Percentiles rank a stretch among this genome's conserved stretches.
Evolutionary conservation across 1,284 basidiomycete genomes (phyloP).

Genomic region (Clitocybe nebularis): DNA sequence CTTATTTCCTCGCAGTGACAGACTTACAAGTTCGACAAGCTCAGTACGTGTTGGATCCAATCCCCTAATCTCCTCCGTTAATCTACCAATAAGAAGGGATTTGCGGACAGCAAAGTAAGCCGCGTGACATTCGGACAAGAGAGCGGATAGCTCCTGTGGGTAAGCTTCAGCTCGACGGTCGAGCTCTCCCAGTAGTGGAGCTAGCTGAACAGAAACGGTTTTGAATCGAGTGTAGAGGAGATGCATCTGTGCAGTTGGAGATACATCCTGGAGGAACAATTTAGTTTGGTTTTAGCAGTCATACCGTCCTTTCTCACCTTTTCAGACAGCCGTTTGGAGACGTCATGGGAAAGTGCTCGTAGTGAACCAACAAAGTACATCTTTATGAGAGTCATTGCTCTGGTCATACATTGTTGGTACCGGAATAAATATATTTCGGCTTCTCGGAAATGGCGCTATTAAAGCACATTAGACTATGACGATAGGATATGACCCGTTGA

Average conservation of each 20-base stretch:
- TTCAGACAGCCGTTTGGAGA: conserved; percentile 69
- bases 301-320: conserved; percentile 42
- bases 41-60: conserved; percentile 77
- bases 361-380: conserved; percentile 89
- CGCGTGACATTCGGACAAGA: conserved; percentile 80
- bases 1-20: neutral
- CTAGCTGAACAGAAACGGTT: conserved; percentile 64
- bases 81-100: conserved; percentile 61
- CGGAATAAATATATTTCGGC: conserved; percentile 88
- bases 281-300: neutral
- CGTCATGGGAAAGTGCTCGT: conserved; percentile 68
- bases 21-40: conserved; percentile 77
- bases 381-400: conserved; percentile 93
- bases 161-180: conserved; percentile 71
- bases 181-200: conserved; percentile 78
- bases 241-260: conserved; percentile 77
- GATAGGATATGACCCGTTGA: neutral
- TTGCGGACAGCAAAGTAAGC: conserved; percentile 78
- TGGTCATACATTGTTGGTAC: conserved; percentile 93
- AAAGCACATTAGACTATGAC: conserved; percentile 7
- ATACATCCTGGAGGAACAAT: conserved; percentile 56
- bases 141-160: conserved; percentile 72
- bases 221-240: conserved; percentile 87
- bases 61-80: conserved; percentile 78
- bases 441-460: conserved; percentile 83